Percentiles rank a stretch among this genome's conserved stretches.
These are phyloP conservation scores for Daldinia vernicosa DNA, from an alignment of 495 filamentous ascomycete species.

Conservation along the genomic window DNA sequence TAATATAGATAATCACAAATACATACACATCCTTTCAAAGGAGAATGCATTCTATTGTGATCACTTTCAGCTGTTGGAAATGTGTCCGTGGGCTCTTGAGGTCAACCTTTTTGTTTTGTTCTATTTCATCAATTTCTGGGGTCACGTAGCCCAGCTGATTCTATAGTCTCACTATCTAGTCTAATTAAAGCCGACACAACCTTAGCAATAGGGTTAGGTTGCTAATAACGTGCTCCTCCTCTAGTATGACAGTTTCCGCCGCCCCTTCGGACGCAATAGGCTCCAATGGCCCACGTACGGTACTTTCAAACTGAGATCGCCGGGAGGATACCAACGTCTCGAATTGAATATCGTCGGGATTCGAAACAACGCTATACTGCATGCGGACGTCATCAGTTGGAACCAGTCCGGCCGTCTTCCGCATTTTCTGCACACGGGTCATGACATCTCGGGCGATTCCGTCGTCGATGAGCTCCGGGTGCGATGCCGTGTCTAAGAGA, in stretches of 20 bases:
- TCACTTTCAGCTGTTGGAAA: not conserved
- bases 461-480: constrained; percentile 55
- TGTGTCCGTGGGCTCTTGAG: not conserved
- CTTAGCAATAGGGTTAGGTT: constrained; percentile 34
- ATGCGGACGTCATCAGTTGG: constrained; percentile 58
- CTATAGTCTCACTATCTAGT: not conserved
- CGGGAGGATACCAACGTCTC: constrained; percentile 37
- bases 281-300: constrained; percentile 39
- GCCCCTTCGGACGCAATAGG: constrained; percentile 14
- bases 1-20: not conserved
- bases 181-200: constrained; percentile 32
- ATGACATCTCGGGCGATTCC: constrained; percentile 57
- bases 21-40: not conserved
- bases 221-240: constrained; percentile 38
- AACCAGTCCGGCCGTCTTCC: constrained; percentile 57
- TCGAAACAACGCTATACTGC: constrained; percentile 53
- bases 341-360: constrained; percentile 37
- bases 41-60: not conserved
- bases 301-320: constrained; percentile 34
- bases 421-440: constrained; percentile 57
- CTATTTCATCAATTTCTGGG: not conserved
- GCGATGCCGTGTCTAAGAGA: constrained; percentile 53
- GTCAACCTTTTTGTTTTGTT: not conserved
- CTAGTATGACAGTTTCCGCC: constrained; percentile 27
- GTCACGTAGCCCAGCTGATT: not conserved